Percentiles rank a stretch among this genome's conserved stretches.
Evolutionary conservation across 208 protist species (phyloP).

Genomic region (Leishmania aethiopica): DNA sequence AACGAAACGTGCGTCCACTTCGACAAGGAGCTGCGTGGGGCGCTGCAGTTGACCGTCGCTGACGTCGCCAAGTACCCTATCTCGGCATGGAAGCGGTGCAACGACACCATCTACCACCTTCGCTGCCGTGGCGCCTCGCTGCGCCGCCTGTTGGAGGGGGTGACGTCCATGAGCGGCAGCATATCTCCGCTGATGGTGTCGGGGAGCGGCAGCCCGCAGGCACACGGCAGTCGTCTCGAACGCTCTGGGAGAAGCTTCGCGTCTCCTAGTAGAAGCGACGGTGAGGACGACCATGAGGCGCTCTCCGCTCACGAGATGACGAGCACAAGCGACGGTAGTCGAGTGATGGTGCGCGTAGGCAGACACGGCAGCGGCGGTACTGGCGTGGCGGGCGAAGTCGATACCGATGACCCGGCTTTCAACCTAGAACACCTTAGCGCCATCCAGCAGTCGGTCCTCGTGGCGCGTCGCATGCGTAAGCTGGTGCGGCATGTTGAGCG

Average conservation of each 20-base stretch:
- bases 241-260: constrained; percentile 1
- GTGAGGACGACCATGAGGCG: background rate
- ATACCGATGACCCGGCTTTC: background rate
- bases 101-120: constrained; percentile 86
- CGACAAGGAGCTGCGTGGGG: constrained; percentile 55
- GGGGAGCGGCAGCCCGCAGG: background rate
- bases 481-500: constrained; percentile 80
- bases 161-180: constrained; percentile 27
- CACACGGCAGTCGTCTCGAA: background rate
- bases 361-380: background rate
- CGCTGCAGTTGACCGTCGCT: constrained; percentile 37
- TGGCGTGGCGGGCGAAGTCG: background rate
- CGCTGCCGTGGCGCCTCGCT: constrained; percentile 72
- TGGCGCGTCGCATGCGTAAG: constrained; percentile 84
- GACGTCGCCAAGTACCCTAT: constrained; percentile 60
- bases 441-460: constrained; percentile 79
- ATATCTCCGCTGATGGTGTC: constrained; percentile 9
- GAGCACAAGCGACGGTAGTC: constrained; percentile 12
- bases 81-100: constrained; percentile 87
- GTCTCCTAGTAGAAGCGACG: background rate
- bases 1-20: constrained; percentile 78
- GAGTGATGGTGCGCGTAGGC: constrained; percentile 20
- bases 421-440: constrained; percentile 39
- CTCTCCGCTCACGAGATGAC: background rate
- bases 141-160: constrained; percentile 53